Base-by-base conservation (phyloP, 176 grass and related monocot species). In the Musa troglodytarum region DNA sequence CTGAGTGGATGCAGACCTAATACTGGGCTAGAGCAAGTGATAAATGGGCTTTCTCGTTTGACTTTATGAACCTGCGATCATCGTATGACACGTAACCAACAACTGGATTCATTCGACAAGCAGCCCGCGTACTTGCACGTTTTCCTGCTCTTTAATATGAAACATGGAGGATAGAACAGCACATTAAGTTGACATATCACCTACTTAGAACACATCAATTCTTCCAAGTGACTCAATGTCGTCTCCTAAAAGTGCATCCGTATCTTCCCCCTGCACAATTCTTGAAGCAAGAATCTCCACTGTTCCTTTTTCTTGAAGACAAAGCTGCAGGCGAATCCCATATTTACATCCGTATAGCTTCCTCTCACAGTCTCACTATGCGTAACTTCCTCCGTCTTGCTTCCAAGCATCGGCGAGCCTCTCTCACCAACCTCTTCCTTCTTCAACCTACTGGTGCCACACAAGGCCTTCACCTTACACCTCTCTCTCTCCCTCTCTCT, bases 341-440 rank as follows among this genome's bases (percentile, higher is more conserved):
- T 67, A 20, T 15, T 53, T 20, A 25, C 34, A 4, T 43, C 34
- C 34, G 34, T 5, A 43, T 6, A 49, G 65, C n/a, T 53, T 52
- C 28, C 43, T 7, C 61, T 63, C n/a, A 17, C 49, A 52, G 49
- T 16, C 17, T 43, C 14, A 50, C 66, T 51, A 21, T 50, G n/a
- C 17, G 25, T 22, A 9, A 17, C 10, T 69, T 79, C 87, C 77
- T 65, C 82, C 77, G 51, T 87, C 88, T 87, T 50, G 82, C 88
- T 91, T 87, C 56, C 72, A 85, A 74, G 85, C 88, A 87, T 87
- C 78, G 84, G 34, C 12, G 62, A 25, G 54, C 84, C 69, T 68
- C 24, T 54, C 53, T 25, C 52, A 63, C 72, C 62, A 72, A 29
- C n/a, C n/a, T 43, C 34, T 43, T 43, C 34, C 34, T 43, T 14